These are phyloP conservation scores for Phytophthora multivora DNA, from an alignment of 352 stramenopile species.

Conservation along the genomic window DNA sequence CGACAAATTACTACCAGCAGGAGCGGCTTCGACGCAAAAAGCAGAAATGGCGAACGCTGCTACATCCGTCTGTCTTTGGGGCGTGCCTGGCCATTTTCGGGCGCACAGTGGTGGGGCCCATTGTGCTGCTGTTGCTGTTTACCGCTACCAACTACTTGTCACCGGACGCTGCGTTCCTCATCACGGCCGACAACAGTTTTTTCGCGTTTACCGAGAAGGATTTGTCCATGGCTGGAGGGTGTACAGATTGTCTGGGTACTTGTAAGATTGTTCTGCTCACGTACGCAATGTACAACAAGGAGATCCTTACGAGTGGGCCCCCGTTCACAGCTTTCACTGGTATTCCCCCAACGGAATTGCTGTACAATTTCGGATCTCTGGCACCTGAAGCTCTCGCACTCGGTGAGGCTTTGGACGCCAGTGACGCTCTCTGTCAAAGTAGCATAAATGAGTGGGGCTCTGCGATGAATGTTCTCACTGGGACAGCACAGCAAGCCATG, in stretches of 20 bases:
- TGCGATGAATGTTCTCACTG: constrained; percentile 17
- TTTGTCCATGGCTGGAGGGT: constrained; percentile 29
- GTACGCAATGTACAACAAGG: constrained; percentile 14
- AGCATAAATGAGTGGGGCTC: constrained; percentile 31
- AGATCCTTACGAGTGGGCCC: constrained; percentile 19
- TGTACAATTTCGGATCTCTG: constrained; percentile 30
- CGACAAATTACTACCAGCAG: constrained; percentile 20
- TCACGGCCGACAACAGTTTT: constrained; percentile 26
- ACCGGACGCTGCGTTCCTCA: constrained; percentile 22
- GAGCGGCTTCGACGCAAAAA: constrained; percentile 11
- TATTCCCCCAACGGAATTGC: constrained; percentile 8
- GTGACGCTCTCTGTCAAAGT: constrained; percentile 19
- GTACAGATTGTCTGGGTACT: constrained; percentile 19
- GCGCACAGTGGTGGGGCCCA: constrained; percentile 20
- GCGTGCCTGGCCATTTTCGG: constrained; percentile 25
- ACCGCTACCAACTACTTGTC: constrained; percentile 24
- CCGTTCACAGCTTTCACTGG: constrained; percentile 25
- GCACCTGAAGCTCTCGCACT: constrained; percentile 14
- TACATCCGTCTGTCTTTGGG: constrained; percentile 15
- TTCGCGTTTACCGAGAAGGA: constrained; percentile 32
- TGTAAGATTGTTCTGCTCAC: constrained; percentile 27
- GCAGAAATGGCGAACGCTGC: constrained; percentile 4
- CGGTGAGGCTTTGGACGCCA: constrained; percentile 16
- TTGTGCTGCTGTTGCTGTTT: constrained; percentile 26
- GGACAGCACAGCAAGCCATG: constrained; percentile 18